Base-by-base conservation (phyloP, 805 yeast species). In the Soucietia sequanensis region DNA sequence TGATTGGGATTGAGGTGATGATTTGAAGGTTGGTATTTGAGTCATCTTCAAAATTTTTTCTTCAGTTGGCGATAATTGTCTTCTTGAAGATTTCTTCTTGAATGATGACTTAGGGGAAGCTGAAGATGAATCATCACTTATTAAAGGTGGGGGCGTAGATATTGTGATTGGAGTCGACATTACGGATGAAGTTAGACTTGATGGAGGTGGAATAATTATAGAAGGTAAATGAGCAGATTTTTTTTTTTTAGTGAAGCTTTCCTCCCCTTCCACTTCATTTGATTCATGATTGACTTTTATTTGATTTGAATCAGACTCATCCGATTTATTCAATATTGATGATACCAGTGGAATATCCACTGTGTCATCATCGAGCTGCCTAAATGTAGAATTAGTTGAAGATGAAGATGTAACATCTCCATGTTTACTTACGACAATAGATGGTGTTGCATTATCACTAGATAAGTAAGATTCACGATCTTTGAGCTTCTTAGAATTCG, bases 21-120 rank as follows among this genome's bases (percentile, higher is more conserved):
- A 25, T 27, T 40, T 52, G 44, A 41, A 56, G 4, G 44, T 42
- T 10, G 62, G 62, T n/a, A 56, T 56, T 33, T 38, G 44, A 10
- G 62, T 56, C 33, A 44, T 39, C 22, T 39, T 44, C 38, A 56
- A 44, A 7, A 55, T 39, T 34, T 42, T 50, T 38, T 48, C 48
- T 36, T 55, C 60, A n/a, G 48, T 46, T 3, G 58, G 48, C 12
- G 57, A 44, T 31, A 52, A 37, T 4, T 44, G 41, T 16, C 52
- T 33, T 19, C 49, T 37, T 37, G 52, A 39, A 28, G 43, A 34
- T 36, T 27, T 23, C 42, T 35, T 34, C 31, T 20, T 33, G 5
- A 42, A 37, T 6, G 35, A 27, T 2, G 30, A 14, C 18, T 17
- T 27, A 12, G 16, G 30, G 13, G 30, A 27, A 3, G 21, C 13